Percentiles rank a stretch among this genome's conserved stretches.
Conservation (phyloP, 73 alveolate species). For the Loxodes magnus region DNA sequence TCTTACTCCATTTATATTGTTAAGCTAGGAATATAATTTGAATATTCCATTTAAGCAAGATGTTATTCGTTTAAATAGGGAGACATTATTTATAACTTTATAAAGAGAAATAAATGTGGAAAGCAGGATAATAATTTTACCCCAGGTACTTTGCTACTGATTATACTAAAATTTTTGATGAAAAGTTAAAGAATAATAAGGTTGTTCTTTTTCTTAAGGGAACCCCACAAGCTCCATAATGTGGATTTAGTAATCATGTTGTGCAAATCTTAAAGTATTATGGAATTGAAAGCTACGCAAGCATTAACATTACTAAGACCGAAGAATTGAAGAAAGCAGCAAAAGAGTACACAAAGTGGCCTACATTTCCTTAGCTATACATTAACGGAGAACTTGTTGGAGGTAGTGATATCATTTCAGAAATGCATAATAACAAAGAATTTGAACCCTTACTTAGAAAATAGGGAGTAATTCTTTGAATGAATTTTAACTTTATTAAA, state of each 20-base stretch:
- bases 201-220: constrained; percentile 85
- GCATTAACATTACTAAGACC: constrained; percentile 39
- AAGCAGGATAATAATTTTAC: too few relatives aligned
- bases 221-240: constrained; percentile 60
- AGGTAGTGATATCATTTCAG: constrained; percentile 71
- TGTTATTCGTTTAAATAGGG: too few relatives aligned
- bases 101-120: too few relatives aligned
- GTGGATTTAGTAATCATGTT: constrained; percentile 73
- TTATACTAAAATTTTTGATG: neutral
- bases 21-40: too few relatives aligned
- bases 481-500: too few relatives aligned
- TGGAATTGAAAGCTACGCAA: constrained; percentile 8
- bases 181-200: constrained; percentile 17
- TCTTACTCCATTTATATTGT: too few relatives aligned
- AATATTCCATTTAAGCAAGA: too few relatives aligned
- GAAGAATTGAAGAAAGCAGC: constrained; percentile 38
- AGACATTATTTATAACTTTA: too few relatives aligned
- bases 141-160: too few relatives aligned
- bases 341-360: constrained; percentile 75
- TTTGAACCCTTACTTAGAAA: too few relatives aligned
- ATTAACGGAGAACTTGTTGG: constrained; percentile 63
- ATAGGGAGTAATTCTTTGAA: too few relatives aligned
- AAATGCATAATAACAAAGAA: constrained; percentile 49
- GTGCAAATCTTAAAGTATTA: constrained; percentile 24
- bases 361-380: constrained; percentile 73